Evolutionary conservation across 768 basidiomycete species (phyloP).

Genomic region (Termitomyces sp.): DNA sequence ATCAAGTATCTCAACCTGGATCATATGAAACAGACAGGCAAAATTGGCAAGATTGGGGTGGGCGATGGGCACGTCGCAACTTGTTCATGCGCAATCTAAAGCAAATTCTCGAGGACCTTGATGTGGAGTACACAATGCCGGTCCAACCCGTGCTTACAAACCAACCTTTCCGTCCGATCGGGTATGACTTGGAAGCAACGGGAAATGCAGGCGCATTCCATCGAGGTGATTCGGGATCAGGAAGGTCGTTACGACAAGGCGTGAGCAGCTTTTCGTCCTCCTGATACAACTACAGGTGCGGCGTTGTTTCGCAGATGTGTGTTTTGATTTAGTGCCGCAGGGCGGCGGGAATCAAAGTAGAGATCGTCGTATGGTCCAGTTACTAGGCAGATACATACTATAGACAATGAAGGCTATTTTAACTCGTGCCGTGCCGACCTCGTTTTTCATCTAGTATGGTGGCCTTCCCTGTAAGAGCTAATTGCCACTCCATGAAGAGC

Average conservation of each 20-base stretch:
- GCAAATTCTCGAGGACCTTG: constrained; percentile 65
- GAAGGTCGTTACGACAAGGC: constrained; percentile 5
- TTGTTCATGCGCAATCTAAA: constrained; percentile 74
- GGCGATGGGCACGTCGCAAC: constrained; percentile 68
- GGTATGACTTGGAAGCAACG: constrained; percentile 6
- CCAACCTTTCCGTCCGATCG: constrained; percentile 2
- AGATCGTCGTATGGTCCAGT: background rate
- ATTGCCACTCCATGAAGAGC: too few relatives aligned
- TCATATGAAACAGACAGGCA: constrained; percentile 41
- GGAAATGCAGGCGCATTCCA: constrained; percentile 26
- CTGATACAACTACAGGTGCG: background rate
- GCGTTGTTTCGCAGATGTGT: background rate
- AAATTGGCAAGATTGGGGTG: constrained; percentile 89
- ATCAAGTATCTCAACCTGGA: background rate
- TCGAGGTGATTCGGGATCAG: constrained; percentile 6
- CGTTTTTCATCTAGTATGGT: constrained; percentile 60
- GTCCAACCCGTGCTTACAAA: constrained; percentile 66
- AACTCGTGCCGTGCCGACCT: constrained; percentile 70
- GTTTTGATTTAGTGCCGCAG: background rate
- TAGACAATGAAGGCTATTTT: constrained; percentile 63
- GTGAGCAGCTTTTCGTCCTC: constrained; percentile 6
- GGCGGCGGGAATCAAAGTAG: background rate
- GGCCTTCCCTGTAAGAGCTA: too few relatives aligned
- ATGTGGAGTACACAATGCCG: constrained; percentile 64
- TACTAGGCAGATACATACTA: background rate